Percentiles rank a stretch among this genome's conserved stretches.
phyloP scores from a whole-genome alignment of 768 basidiomycete species.

The Holtermannia corniformis region DNA sequence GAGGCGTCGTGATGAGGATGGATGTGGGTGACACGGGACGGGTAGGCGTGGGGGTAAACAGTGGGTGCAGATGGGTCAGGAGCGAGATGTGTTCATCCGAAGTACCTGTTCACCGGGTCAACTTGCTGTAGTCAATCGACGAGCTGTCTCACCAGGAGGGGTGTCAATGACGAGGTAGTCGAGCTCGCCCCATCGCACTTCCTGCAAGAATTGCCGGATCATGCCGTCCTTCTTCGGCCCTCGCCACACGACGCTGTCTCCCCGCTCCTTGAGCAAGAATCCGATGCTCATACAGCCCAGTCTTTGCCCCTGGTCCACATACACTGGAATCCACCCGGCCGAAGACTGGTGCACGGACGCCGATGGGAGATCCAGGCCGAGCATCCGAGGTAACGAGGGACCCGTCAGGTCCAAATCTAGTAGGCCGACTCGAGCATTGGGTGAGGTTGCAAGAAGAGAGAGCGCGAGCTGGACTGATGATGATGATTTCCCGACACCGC shows the following conservation, averaged over 20 bases:
- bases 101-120: constrained; percentile 69
- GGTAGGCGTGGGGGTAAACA: constrained; percentile 46
- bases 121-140: background rate
- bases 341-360: constrained; percentile 85
- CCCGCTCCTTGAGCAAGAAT: constrained; percentile 78
- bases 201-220: constrained; percentile 95
- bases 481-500: constrained; percentile 96
- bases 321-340: constrained; percentile 96
- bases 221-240: constrained; percentile 99
- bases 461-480: constrained; percentile 85
- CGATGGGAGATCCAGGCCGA: constrained; percentile 57
- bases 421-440: constrained; percentile 67
- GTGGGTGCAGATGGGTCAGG: constrained; percentile 81
- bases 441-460: constrained; percentile 59
- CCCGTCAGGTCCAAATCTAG: constrained; percentile 91
- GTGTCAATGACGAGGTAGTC: constrained; percentile 95
- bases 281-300: constrained; percentile 95
- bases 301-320: constrained; percentile 68
- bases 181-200: constrained; percentile 94
- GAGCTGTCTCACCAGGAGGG: constrained; percentile 65
- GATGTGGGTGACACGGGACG: constrained; percentile 54
- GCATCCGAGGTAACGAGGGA: constrained; percentile 89
- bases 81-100: constrained; percentile 97
- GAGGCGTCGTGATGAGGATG: constrained; percentile 92
- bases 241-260: constrained; percentile 93